These are phyloP conservation scores for Sugiyamaella paludigena DNA, from an alignment of 1,139 yeast genomes.

Conservation along the genomic window DNA sequence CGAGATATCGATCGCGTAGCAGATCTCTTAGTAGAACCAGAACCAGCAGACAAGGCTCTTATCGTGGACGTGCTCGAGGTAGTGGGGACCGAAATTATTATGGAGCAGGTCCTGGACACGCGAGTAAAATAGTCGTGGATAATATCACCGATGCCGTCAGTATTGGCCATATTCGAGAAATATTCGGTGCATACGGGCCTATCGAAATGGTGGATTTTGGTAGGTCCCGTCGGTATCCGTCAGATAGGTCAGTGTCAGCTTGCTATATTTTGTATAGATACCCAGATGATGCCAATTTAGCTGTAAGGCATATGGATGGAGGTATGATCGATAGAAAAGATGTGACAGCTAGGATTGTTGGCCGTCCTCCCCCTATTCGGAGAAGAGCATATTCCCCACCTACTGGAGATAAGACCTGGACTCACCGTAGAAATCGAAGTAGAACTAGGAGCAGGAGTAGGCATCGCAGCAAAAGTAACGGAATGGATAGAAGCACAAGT, in stretches of 20 bases:
- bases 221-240: conserved; percentile 7
- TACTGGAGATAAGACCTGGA: neutral
- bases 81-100: conserved; percentile 7
- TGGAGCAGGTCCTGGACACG: conserved; percentile 10
- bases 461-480: neutral
- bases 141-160: conserved; percentile 23
- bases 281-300: conserved; percentile 28
- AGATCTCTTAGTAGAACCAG: neutral
- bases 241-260: conserved; percentile 13
- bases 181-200: conserved; percentile 30
- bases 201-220: conserved; percentile 25
- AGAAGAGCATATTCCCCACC: conserved; percentile 9
- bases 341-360: conserved; percentile 21
- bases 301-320: conserved; percentile 27
- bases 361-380: conserved; percentile 12
- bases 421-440: conserved; percentile 2
- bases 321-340: conserved; percentile 29
- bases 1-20: conserved; percentile 3
- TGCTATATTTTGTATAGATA: conserved; percentile 23
- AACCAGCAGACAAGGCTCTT: conserved; percentile 3
- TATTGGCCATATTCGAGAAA: conserved; percentile 29
- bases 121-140: conserved; percentile 24
- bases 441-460: conserved; percentile 7
- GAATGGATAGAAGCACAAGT: neutral
- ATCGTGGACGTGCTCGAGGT: neutral